These are phyloP conservation scores for Neckera pumila DNA, from an alignment of 225 moss, liverwort and hornwort genomes.

Conservation along the genomic window DNA sequence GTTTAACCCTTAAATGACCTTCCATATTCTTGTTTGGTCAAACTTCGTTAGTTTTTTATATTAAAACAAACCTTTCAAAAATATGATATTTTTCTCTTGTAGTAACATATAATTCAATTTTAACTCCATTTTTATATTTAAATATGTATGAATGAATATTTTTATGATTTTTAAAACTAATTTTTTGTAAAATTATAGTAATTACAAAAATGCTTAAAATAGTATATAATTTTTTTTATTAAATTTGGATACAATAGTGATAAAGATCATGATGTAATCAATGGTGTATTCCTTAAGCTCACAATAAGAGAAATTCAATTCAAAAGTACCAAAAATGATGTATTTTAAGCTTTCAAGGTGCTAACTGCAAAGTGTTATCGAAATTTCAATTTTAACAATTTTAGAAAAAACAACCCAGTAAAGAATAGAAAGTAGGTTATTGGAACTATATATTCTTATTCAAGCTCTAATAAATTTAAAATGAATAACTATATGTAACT, in stretches of 20 bases:
- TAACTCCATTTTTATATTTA: not conserved
- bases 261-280: not conserved
- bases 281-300: fast-evolving
- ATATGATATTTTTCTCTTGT: no score
- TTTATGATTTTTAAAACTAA: fast-evolving
- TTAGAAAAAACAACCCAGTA: no score
- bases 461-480: not conserved
- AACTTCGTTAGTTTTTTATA: not conserved
- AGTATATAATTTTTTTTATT: not conserved
- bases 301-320: not conserved
- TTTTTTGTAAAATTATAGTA: fast-evolving
- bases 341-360: not conserved
- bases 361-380: not conserved
- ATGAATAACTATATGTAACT: fast-evolving
- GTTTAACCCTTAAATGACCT: not conserved
- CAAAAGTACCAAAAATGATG: not conserved
- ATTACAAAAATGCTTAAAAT: fast-evolving
- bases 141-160: not conserved
- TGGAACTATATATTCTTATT: fast-evolving
- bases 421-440: no score
- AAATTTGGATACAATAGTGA: not conserved
- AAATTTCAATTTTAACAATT: not conserved
- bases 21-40: fast-evolving
- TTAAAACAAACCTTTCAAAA: not conserved
- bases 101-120: not conserved